Evolutionary conservation across 1,284 basidiomycete genomes (phyloP), one percentile per base, ranked within the genome.

Genomic region (Melanopsichium pennsylvanicum): DNA sequence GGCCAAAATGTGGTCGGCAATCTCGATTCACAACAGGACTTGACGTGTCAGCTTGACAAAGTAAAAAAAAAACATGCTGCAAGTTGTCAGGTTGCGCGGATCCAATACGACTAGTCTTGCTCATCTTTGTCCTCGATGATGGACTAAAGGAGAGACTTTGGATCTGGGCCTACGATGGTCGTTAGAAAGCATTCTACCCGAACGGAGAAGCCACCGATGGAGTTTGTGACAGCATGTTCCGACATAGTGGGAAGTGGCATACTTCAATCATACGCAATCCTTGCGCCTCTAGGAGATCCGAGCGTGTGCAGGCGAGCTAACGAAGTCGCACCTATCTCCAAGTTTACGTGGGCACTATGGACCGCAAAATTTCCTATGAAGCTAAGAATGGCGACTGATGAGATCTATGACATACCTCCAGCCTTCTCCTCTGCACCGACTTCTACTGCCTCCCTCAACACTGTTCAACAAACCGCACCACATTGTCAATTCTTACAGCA

Each of bases 81-180:
- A n/a, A n/a, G n/a, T n/a, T 50, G 55, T 50, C 55, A 58, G 42
- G 47, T 58, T 58, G 47, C 25, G 55, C 55, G n/a, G 18, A 38
- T 13, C 13, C 15, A 4, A 13, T 13, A 35, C 29, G 44, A 9
- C 44, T 29, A n/a, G 13, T 37, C 19, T 21, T n/a, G n/a, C 43
- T 42, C 27, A 42, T 42, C 40, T 13, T 21, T 26, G 27, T 29
- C 8, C 27, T 29, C 13, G 27, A n/a, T n/a, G n/a, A n/a, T n/a
- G n/a, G n/a, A n/a, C n/a, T n/a, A n/a, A n/a, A n/a, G n/a, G n/a
- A n/a, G n/a, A n/a, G n/a, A n/a, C n/a, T n/a, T n/a, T n/a, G n/a
- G n/a, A n/a, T n/a, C n/a, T n/a, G n/a, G n/a, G n/a, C n/a, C n/a
- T n/a, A n/a, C n/a, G n/a, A n/a, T n/a, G n/a, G n/a, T n/a, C n/a